phyloP scores from a whole-genome alignment of 805 yeast genomes.

The Pichia ethanolica region DNA sequence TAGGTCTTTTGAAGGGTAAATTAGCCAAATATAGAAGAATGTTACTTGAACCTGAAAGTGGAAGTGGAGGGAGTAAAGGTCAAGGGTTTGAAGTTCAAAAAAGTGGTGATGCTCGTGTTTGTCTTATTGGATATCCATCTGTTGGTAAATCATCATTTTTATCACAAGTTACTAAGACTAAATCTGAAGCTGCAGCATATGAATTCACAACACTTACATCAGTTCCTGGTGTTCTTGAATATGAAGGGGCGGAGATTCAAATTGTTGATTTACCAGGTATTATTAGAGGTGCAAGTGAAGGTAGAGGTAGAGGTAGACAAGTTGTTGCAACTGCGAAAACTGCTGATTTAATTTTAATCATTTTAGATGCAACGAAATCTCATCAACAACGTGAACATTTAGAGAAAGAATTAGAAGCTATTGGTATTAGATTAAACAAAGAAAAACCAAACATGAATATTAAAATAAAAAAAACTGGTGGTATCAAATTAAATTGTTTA shows the following conservation, averaged over 20 bases:
- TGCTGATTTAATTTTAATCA: conserved; percentile 87
- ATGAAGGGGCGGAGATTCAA: conserved; percentile 95
- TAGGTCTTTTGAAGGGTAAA: conserved; percentile 90
- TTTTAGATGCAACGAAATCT: conserved; percentile 91
- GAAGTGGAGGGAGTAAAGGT: conserved; percentile 52
- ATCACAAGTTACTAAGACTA: conserved; percentile 85
- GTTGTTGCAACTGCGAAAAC: conserved; percentile 95
- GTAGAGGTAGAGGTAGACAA: conserved; percentile 96
- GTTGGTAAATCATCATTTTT: conserved; percentile 93
- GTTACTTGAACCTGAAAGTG: conserved; percentile 82
- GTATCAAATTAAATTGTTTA: conserved; percentile 74
- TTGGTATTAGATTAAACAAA: conserved; percentile 86
- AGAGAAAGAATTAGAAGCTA: conserved; percentile 85
- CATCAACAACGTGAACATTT: conserved; percentile 80
- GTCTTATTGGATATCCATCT: conserved; percentile 93
- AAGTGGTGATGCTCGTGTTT: conserved; percentile 94
- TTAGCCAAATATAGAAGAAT: conserved; percentile 89
- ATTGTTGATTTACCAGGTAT: conserved; percentile 97
- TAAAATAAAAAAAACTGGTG: conserved; percentile 82
- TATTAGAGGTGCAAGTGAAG: conserved; percentile 92
- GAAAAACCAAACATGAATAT: conserved; percentile 72
- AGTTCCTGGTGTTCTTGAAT: conserved; percentile 91
- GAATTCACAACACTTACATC: conserved; percentile 95
- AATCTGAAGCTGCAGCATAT: conserved; percentile 90
- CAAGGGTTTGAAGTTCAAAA: conserved; percentile 90